phyloP scores from a whole-genome alignment of 306 rosid genomes.

The Cotoneaster glaucophyllus region DNA sequence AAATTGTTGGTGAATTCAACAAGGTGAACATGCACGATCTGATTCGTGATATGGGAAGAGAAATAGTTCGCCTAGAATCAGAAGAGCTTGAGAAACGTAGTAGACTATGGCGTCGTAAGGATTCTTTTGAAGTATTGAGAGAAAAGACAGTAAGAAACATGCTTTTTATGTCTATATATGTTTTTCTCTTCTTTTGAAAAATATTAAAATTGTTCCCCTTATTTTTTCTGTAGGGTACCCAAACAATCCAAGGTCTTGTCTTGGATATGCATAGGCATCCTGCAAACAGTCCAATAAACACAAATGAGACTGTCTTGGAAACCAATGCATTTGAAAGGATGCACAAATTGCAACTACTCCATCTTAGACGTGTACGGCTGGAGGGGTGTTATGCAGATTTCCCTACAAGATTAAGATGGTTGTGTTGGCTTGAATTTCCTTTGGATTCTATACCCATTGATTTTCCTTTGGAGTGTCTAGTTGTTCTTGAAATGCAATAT shows the following conservation, averaged over 20 bases:
- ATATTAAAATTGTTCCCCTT: neutral
- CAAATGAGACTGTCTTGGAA: neutral
- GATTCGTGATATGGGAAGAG: too few relatives aligned
- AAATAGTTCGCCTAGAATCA: too few relatives aligned
- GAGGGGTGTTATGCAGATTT: neutral
- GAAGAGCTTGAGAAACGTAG: too few relatives aligned
- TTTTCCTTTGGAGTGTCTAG: neutral
- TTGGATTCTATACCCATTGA: neutral
- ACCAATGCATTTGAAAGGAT: neutral
- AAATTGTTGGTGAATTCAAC: too few relatives aligned
- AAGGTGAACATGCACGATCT: too few relatives aligned
- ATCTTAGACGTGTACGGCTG: neutral
- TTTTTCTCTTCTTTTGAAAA: neutral
- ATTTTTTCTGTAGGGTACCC: neutral
- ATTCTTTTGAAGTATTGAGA: too few relatives aligned
- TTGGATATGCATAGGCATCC: too few relatives aligned
- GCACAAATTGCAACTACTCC: neutral
- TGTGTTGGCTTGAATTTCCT: constrained; percentile 3
- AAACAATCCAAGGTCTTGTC: neutral
- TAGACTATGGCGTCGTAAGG: too few relatives aligned
- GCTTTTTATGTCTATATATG: too few relatives aligned
- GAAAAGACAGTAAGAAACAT: too few relatives aligned
- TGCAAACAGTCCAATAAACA: neutral
- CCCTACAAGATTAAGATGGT: neutral
- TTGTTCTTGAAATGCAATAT: constrained; percentile 10